phyloP scores from a whole-genome alignment of 306 rosid species.

The Alnus rubra region DNA sequence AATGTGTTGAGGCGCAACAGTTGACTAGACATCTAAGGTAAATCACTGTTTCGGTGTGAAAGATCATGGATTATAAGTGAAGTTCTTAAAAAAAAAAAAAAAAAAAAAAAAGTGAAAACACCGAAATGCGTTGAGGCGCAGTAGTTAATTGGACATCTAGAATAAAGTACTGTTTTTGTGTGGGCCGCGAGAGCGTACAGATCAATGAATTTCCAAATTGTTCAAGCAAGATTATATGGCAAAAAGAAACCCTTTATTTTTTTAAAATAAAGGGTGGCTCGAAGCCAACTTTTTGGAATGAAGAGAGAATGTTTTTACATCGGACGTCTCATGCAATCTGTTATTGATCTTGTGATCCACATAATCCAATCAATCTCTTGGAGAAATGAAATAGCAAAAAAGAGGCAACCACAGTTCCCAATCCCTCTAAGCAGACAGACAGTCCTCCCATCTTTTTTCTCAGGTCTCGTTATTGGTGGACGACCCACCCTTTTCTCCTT shows the following conservation, averaged over 20 bases:
- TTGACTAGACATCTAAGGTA: no score
- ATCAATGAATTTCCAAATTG: no score
- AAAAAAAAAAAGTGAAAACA: no score
- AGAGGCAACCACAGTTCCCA: slow-evolving; percentile 27
- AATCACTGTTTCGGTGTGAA: no score
- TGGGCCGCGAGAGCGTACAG: no score
- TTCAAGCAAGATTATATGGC: no score
- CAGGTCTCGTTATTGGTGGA: slow-evolving; percentile 44
- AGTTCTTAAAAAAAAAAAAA: no score
- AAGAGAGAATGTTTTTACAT: slow-evolving; percentile 22
- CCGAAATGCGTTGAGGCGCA: no score
- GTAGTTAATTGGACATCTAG: no score
- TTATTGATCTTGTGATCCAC: slow-evolving; percentile 31
- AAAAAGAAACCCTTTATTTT: slow-evolving; percentile 19
- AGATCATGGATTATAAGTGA: no score
- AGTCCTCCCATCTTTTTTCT: slow-evolving; percentile 37
- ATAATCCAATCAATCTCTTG: slow-evolving; percentile 47
- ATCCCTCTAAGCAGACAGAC: slow-evolving; percentile 61
- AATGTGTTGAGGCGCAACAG: no score
- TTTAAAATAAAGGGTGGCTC: slow-evolving; percentile 28
- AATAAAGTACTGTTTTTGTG: no score
- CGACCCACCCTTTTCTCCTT: slow-evolving; percentile 47
- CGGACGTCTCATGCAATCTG: slow-evolving; percentile 36
- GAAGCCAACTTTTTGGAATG: slow-evolving; percentile 41
- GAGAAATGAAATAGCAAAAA: slow-evolving; percentile 41